A percentile compares a stretch with the other conserved stretches of the same genome.
These are phyloP conservation scores for Metarhizium robertsii DNA, from an alignment of 2,329 filamentous ascomycete genomes.

Conservation along the genomic window DNA sequence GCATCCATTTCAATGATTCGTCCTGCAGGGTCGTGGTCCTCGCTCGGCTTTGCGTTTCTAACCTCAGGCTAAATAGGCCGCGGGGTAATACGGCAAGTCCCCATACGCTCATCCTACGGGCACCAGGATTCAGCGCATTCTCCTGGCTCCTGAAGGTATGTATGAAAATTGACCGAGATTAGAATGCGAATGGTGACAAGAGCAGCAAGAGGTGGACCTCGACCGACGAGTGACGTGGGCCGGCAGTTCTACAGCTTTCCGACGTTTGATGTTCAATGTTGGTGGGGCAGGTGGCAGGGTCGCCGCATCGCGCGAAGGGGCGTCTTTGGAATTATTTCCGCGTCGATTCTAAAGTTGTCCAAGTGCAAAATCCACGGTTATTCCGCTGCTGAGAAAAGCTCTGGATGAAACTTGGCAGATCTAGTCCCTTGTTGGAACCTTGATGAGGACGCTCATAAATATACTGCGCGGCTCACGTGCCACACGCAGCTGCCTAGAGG, in stretches of 20 bases:
- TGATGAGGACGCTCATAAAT: neutral
- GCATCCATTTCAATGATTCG: conserved; percentile 16
- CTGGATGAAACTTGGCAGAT: neutral
- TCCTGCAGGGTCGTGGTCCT: neutral
- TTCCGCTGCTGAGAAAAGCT: neutral
- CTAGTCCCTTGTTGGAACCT: neutral
- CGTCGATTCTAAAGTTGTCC: neutral
- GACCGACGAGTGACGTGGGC: neutral
- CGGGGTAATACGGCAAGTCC: neutral
- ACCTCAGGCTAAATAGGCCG: neutral
- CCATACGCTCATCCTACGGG: conserved; percentile 1
- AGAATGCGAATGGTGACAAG: neutral
- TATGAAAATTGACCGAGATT: neutral
- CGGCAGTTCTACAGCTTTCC: neutral
- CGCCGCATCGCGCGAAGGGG: neutral
- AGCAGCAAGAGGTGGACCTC: neutral
- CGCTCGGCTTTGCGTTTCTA: neutral
- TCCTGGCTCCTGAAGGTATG: neutral
- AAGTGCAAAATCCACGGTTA: neutral
- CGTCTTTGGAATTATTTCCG: neutral
- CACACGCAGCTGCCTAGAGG: no score
- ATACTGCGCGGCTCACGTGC: no score
- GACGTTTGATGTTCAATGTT: neutral
- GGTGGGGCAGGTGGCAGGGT: conserved; percentile 1
- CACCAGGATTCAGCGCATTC: neutral